Evolutionary conservation across 371 early-diverging fungal species (phyloP), one percentile per base, ranked within the genome.

Genomic region (Mortierella sp.): DNA sequence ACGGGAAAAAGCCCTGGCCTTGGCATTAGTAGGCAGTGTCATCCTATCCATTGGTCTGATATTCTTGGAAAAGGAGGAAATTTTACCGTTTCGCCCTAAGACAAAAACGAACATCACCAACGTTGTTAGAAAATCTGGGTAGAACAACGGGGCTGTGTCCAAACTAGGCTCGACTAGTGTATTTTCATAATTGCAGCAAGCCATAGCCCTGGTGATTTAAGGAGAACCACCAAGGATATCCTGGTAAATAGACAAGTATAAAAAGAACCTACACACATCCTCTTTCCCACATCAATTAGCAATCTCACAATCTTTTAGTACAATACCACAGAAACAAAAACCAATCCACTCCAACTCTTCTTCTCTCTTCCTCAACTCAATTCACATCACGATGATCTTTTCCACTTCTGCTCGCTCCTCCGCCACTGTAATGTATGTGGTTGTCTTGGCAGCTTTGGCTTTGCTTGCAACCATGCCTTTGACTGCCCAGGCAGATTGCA

Each of bases 401-500:
- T 39, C 49, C 14, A 58, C 57, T 22, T 49, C 51, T 18, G 12
- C 59, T 60, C 66, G 66, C 37, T 47, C 73, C 4, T 62, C 66
- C 24, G n/a, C 66, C 26, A 32, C 69, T 12, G 12, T 61, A 65
- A 26, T 68, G 39, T 59, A 43, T 20, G 30, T 67, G 58, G 39
- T 62, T 43, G 51, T 70, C 32, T 22, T 76, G 47, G 66, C 71
- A 18, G 40, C 67, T 26, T 22, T 76, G 63, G 63, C 70, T 3
- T 35, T 76, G 40, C 59, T 76, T 14, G 62, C 71, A 5, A 51
- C 70, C 22, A 62, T 59, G 6, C 76, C 76, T 9, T 12, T 49
- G 52, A 22, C 65, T n/a, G 66, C 67, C 22, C n/a, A 65, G 28
- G 76, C 76, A 18, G 71, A 49, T 24, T 76, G 76, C 39, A 30